Evolutionary conservation across 306 rosid genomes (phyloP).

Genomic region (Rubus idaeus): DNA sequence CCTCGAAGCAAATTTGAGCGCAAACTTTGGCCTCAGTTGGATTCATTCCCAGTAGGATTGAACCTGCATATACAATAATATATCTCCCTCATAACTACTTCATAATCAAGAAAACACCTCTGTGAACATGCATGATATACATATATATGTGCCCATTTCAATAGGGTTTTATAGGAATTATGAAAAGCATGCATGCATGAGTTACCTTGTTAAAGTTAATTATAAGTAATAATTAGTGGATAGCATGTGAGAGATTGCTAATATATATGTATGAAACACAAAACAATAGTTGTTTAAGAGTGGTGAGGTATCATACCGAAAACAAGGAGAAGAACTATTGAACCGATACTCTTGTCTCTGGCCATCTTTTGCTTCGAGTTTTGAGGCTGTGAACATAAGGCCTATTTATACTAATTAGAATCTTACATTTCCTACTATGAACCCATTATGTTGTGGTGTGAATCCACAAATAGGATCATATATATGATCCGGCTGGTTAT

Average conservation of each 20-base stretch:
- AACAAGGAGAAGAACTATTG: conserved; percentile 9
- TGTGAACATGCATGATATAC: no score
- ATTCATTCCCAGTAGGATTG: conserved; percentile 17
- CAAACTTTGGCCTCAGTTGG: conserved; percentile 23
- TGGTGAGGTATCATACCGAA: not conserved
- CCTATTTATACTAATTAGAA: not conserved
- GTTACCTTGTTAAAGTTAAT: no score
- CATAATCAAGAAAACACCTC: not conserved
- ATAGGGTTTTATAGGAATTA: no score
- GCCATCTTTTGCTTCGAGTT: not conserved
- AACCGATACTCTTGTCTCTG: not conserved
- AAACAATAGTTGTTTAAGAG: not conserved
- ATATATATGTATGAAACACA: not conserved
- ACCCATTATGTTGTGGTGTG: not conserved
- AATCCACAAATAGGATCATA: not conserved
- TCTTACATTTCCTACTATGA: not conserved
- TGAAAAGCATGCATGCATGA: no score
- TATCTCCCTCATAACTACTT: not conserved
- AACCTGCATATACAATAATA: not conserved
- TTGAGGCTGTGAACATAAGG: no score
- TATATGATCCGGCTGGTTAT: not conserved
- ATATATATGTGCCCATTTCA: no score
- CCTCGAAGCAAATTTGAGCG: conserved; percentile 10
- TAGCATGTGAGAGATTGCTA: no score
- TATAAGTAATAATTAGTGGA: not conserved